A percentile compares a stretch with the other conserved stretches of the same genome.
These are phyloP conservation scores for Hypoxylon sp. DNA, from an alignment of 2,329 filamentous ascomycete species.

Conservation along the genomic window DNA sequence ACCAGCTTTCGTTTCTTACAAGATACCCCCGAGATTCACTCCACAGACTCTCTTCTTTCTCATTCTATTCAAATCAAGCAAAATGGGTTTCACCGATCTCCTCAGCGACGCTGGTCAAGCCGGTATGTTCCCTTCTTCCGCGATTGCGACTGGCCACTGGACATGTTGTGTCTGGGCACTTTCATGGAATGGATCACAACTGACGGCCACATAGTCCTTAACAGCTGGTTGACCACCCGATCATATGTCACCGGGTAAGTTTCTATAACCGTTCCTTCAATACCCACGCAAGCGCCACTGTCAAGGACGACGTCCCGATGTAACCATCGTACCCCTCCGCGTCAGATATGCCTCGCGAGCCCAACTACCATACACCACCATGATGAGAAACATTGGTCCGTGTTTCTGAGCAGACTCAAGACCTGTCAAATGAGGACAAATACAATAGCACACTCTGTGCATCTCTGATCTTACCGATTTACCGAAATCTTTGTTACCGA, in stretches of 20 bases:
- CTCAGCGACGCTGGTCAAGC: slow-evolving; percentile 67
- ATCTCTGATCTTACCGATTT: slow-evolving; percentile 51
- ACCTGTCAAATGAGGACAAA: slow-evolving; percentile 68
- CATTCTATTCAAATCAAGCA: slow-evolving; percentile 47
- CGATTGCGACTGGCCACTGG: slow-evolving; percentile 12
- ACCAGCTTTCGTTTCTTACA: slow-evolving; percentile 47
- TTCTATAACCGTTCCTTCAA: slow-evolving; percentile 32
- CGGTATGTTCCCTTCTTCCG: slow-evolving; percentile 55
- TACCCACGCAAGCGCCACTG: slow-evolving; percentile 27
- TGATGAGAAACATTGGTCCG: slow-evolving; percentile 85
- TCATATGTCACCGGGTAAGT: slow-evolving; percentile 81
- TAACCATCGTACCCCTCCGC: slow-evolving; percentile 6
- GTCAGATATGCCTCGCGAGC: slow-evolving; percentile 29
- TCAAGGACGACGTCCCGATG: slow-evolving; percentile 28
- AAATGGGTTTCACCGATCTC: slow-evolving; percentile 72
- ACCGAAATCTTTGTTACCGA: neutral
- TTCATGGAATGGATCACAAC: slow-evolving; percentile 9
- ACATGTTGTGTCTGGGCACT: slow-evolving; percentile 14
- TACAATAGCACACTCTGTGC: slow-evolving; percentile 54
- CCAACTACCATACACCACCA: slow-evolving; percentile 50
- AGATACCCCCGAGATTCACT: slow-evolving; percentile 48
- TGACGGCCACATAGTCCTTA: slow-evolving; percentile 57
- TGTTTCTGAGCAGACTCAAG: slow-evolving; percentile 86
- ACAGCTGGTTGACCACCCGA: slow-evolving; percentile 73
- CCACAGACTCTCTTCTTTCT: slow-evolving; percentile 38